Base-by-base conservation (phyloP, 176 grass and related monocot species). In the Coix lacrymajobi region DNA sequence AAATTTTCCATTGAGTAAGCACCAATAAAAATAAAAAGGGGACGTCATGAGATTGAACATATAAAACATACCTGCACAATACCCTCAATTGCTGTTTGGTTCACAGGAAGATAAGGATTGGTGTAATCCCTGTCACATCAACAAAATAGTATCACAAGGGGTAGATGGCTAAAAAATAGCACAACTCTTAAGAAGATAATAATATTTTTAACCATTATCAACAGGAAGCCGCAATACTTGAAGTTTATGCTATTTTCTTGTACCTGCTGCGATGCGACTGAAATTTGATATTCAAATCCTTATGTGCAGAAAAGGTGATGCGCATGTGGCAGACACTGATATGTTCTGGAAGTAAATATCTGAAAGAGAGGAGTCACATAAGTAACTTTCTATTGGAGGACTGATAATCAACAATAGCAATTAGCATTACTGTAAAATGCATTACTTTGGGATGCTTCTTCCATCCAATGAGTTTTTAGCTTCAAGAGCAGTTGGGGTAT, bases 191-290 rank as follows among this genome's bases (percentile, higher is more conserved):
- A n/a, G 7, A 37, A 75, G 64, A 11, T 24, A 44, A 40, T 73
- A 73, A 31, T 31, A 51, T 22, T 33, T 52, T 54, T n/a, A 74
- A 52, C 10, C 4, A 34, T 32, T 34, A 74, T 62, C 28, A 46
- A 64, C 76, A 70, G 12, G 11, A 75, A 11, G 3, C 1, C 5
- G 0, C 69, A 71, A 75, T 1, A 22, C 45, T 22, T 32, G 4
- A 20, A 48, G 7, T 1, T 43, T 8, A 29, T 60, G 24, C 46
- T 22, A 33, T 43, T 75, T 83, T 57, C 16, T 57, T 60, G 31
- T 85, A 99, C 93, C 96, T 99, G 91, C 96, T 99, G 36, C 96
- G 90, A 77, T 99, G 93, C 63, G 96, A 99, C 76, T 99, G 96
- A 86, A 96, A 99, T 83, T 94, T 99, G 80, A 99, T 99, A 84